Evolutionary conservation across 2,329 filamentous ascomycete species (phyloP).

Genomic region (Scleromitrula shiraiana): DNA sequence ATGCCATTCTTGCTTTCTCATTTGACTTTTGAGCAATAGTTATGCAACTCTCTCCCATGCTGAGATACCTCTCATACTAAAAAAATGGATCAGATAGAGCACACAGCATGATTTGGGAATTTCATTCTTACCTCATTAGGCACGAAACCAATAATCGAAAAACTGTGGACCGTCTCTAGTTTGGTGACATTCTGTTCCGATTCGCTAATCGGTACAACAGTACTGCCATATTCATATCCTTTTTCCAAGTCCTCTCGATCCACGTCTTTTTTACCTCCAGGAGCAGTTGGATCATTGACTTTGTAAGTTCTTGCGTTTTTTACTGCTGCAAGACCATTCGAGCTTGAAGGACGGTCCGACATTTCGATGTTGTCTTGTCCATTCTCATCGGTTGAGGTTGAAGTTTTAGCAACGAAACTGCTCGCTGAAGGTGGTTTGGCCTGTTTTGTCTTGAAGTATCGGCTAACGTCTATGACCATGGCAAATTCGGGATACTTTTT

Average conservation of each 20-base stretch:
- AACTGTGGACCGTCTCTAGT: conserved; percentile 64
- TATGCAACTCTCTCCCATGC: conserved; percentile 72
- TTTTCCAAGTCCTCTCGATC: conserved; percentile 79
- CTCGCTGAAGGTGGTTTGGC: conserved; percentile 69
- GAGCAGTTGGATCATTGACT: conserved; percentile 64
- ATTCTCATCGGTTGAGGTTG: conserved; percentile 33
- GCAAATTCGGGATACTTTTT: conserved; percentile 60
- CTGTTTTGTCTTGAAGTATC: conserved; percentile 79
- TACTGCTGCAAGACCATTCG: conserved; percentile 55
- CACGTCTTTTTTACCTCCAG: conserved; percentile 75
- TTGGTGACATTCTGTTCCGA: conserved; percentile 85
- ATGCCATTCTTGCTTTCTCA: conserved; percentile 71
- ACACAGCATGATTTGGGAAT: not conserved
- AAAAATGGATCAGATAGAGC: not conserved
- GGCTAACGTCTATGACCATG: conserved; percentile 76
- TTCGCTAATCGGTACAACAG: conserved; percentile 80
- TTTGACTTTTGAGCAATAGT: conserved; percentile 72
- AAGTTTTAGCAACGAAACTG: conserved; percentile 54
- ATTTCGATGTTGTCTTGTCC: conserved; percentile 36
- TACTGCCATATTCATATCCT: conserved; percentile 88
- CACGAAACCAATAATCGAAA: conserved; percentile 85
- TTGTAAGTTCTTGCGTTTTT: conserved; percentile 72
- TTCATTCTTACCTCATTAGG: conserved; percentile 33
- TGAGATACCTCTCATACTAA: conserved; percentile 75
- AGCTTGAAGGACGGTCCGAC: conserved; percentile 31